Evolutionary conservation across 306 rosid species (phyloP).

Genomic region (Cicer arietinum): DNA sequence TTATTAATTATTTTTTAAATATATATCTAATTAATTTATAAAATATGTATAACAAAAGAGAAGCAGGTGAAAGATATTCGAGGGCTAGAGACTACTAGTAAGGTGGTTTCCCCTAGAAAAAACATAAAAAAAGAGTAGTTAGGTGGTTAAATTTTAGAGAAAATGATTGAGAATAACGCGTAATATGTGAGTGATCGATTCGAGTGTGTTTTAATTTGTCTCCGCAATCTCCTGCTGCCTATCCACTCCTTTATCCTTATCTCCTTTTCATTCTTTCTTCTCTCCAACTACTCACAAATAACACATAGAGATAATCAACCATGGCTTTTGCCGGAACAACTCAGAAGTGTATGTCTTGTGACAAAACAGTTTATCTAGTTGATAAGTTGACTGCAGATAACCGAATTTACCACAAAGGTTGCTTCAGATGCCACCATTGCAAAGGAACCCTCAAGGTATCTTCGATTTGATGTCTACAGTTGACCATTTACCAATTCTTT

Average conservation of each 20-base stretch:
- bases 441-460: constrained; percentile 97
- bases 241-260: constrained; percentile 43
- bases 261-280: constrained; percentile 33
- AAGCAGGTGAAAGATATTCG: no score
- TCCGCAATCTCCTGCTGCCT: constrained; percentile 52
- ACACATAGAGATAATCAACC: background rate
- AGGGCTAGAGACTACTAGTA: no score
- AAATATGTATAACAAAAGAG: no score
- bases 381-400: constrained; percentile 95
- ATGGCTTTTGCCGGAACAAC: constrained; percentile 99
- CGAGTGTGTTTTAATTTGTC: constrained; percentile 48
- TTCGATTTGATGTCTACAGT: constrained; percentile 29
- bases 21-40: no score
- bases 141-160: constrained; percentile 63
- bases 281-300: no score
- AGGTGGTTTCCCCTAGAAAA: background rate
- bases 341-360: constrained; percentile 99
- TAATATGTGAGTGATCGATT: constrained; percentile 48
- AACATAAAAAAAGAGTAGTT: constrained; percentile 45
- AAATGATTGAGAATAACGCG: constrained; percentile 59
- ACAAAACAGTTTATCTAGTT: constrained; percentile 92
- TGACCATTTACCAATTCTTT: background rate
- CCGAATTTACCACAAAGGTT: constrained; percentile 91
- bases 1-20: no score
- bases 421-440: constrained; percentile 98